Percentiles rank a stretch among this genome's conserved stretches.
Conservation (phyloP, 2,329 filamentous ascomycete species). For the Saccharata proteae region DNA sequence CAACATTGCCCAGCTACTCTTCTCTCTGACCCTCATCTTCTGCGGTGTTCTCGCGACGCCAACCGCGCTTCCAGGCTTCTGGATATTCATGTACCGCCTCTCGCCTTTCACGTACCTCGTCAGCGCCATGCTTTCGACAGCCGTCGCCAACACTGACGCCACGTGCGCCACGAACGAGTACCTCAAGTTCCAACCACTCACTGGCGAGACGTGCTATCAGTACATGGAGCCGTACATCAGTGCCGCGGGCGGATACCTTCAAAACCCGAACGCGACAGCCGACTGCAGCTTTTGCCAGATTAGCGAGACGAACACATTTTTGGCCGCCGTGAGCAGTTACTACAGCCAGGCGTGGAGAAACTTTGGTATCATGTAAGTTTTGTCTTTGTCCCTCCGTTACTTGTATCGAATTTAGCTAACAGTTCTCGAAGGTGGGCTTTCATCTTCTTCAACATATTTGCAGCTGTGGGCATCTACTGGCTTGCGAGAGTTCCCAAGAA, state of each 20-base stretch:
- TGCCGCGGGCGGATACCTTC: slow-evolving; percentile 23
- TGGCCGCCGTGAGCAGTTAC: slow-evolving; percentile 27
- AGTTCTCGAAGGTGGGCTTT: no score
- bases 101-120: slow-evolving; percentile 71
- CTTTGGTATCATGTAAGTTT: slow-evolving; percentile 44
- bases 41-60: slow-evolving; percentile 55
- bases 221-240: slow-evolving; percentile 35
- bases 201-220: slow-evolving; percentile 44
- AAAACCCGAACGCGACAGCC: slow-evolving; percentile 18
- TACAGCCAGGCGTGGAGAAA: slow-evolving; percentile 40
- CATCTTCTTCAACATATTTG: slow-evolving; percentile 37
- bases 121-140: slow-evolving; percentile 55
- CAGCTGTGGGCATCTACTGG: slow-evolving; percentile 41
- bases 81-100: slow-evolving; percentile 67
- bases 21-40: slow-evolving; percentile 58
- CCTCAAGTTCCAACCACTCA: slow-evolving; percentile 47
- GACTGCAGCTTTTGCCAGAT: slow-evolving; percentile 32
- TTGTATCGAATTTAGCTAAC: no score
- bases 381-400: slow-evolving; percentile 38
- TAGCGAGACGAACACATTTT: slow-evolving; percentile 30
- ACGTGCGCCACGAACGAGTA: slow-evolving; percentile 56
- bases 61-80: slow-evolving; percentile 52
- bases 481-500: slow-evolving; percentile 38
- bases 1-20: slow-evolving; percentile 58
- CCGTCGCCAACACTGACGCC: slow-evolving; percentile 51